These are phyloP conservation scores for Hyaloperonospora arabidopsidis DNA, from an alignment of 352 stramenopile genomes.

Conservation along the genomic window DNA sequence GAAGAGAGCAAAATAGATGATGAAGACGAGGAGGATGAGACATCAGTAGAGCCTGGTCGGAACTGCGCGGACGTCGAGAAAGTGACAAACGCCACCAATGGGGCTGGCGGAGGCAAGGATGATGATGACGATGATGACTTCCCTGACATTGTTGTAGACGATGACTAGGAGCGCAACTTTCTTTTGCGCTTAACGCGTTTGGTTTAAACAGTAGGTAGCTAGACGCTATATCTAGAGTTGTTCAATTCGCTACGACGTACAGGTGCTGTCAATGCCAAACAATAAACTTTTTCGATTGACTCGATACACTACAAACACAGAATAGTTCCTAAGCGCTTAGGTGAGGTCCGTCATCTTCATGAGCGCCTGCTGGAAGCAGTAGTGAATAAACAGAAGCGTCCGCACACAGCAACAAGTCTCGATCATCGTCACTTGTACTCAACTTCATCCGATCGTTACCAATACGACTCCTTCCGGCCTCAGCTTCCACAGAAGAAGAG, in stretches of 20 bases:
- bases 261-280: slow-evolving; percentile 5
- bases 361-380: slow-evolving; percentile 35
- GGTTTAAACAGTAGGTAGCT: not conserved
- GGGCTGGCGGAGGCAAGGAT: too few relatives aligned
- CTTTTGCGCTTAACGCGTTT: not conserved
- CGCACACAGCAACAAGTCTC: slow-evolving; percentile 47
- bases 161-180: slow-evolving; percentile 27
- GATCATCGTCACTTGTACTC: slow-evolving; percentile 34
- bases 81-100: slow-evolving; percentile 12
- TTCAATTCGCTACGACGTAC: too few relatives aligned
- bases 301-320: slow-evolving; percentile 10
- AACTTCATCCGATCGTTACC: slow-evolving; percentile 16
- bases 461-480: slow-evolving; percentile 1
- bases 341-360: slow-evolving; percentile 45
- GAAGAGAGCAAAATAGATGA: slow-evolving; percentile 22
- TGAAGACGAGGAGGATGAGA: not conserved
- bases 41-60: not conserved
- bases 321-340: slow-evolving; percentile 24
- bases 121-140: slow-evolving; percentile 69
- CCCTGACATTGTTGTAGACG: slow-evolving; percentile 73
- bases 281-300: slow-evolving; percentile 23
- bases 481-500: slow-evolving; percentile 14
- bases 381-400: slow-evolving; percentile 64
- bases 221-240: too few relatives aligned
- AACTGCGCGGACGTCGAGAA: not conserved